Base-by-base conservation (phyloP, 2,329 filamentous ascomycete species). In the Trichoderma sp. region DNA sequence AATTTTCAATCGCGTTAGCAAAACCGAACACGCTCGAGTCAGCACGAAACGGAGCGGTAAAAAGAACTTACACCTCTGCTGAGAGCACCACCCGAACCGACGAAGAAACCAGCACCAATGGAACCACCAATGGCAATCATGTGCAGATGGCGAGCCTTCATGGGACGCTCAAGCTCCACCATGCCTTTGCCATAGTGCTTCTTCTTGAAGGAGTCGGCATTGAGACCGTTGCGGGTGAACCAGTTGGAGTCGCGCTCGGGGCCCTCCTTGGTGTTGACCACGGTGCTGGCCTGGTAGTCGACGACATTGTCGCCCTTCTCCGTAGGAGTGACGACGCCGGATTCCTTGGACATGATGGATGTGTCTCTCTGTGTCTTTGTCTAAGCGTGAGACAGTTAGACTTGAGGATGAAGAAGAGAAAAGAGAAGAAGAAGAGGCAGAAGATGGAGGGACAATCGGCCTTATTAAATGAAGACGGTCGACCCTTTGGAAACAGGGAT, bases 121-220 rank as follows among this genome's bases (percentile, higher is more conserved):
- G 74, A 74, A 66, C 86, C 86, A 76, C 85, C 86, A 70, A 88
- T 87, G 75, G 86, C 85, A 78, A 88, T 88, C 86, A 88, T 88
- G 79, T 89, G 85, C 76, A 89, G 79, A 79, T 88, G 87, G 75
- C 87, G 85, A 55, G 81, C 80, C 80, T 86, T 85, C 82, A 89
- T 86, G 74, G 80, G 77, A 66, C 81, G 79, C 72, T 84, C 81
- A 7, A 84, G 78, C 74, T 83, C 80, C 61, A 79, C 74, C 28
- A 78, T 30, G 58, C 79, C 80, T 3, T 13, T 58, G 65, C 79
- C 79, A 75, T 81, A 81, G 72, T 79, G 72, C 69, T 77, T 78
- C 72, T 76, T 78, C 76, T 79, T 79, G 80, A 83, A 83, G 30
- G 81, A 83, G 39, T 81, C 77, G 15, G 78, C 47, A 75, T 79